Evolutionary conservation across 352 stramenopile species (phyloP).

Genomic region (Phytophthora capsici): DNA sequence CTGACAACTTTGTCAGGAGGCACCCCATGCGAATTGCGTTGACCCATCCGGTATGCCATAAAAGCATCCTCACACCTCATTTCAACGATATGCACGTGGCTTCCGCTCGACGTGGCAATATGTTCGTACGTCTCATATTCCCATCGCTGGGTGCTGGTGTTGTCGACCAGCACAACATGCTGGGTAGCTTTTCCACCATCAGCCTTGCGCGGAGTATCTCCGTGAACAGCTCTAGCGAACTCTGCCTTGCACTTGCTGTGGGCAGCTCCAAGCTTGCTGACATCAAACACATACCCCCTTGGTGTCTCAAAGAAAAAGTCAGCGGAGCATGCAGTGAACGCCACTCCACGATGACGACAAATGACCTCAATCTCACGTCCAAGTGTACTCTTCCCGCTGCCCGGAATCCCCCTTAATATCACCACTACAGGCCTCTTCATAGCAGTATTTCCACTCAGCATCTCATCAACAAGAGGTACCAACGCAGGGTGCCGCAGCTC

Average conservation of each 20-base stretch:
- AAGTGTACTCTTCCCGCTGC: slow-evolving; percentile 76
- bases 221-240: slow-evolving; percentile 46
- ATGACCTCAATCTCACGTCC: slow-evolving; percentile 48
- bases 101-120: slow-evolving; percentile 33
- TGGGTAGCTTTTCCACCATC: slow-evolving; percentile 10
- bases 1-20: slow-evolving; percentile 61
- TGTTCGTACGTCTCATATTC: slow-evolving; percentile 69
- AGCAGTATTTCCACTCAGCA: slow-evolving; percentile 37
- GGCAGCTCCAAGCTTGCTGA: slow-evolving; percentile 49
- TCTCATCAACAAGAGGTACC: slow-evolving; percentile 39
- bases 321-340: slow-evolving; percentile 58
- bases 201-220: slow-evolving; percentile 4
- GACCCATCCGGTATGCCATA: slow-evolving; percentile 58
- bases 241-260: slow-evolving; percentile 54
- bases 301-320: slow-evolving; percentile 72
- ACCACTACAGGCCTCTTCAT: slow-evolving; percentile 45
- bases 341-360: slow-evolving; percentile 31
- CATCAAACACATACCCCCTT: slow-evolving; percentile 71
- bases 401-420: slow-evolving; percentile 74
- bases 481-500: slow-evolving; percentile 44
- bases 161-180: slow-evolving; percentile 71
- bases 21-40: slow-evolving; percentile 77
- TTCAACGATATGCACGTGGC: slow-evolving; percentile 52
- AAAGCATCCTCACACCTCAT: slow-evolving; percentile 56
- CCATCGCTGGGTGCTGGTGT: slow-evolving; percentile 75